Percentiles rank a stretch among this genome's conserved stretches.
Conservation (phyloP, 108 stramenopile genomes). For the Licmophora abbreviata region DNA sequence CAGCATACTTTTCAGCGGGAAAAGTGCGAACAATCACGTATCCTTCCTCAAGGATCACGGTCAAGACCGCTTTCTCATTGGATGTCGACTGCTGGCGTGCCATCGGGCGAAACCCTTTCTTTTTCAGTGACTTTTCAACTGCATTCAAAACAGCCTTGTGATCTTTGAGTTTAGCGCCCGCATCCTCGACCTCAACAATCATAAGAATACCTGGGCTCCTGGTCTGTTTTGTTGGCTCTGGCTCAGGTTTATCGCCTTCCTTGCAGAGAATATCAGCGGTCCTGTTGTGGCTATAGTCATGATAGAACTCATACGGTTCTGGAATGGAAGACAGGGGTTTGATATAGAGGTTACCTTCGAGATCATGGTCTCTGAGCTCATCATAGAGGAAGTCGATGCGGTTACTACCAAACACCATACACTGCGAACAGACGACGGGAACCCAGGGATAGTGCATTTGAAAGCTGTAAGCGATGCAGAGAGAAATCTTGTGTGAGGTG, state of each 20-base stretch:
- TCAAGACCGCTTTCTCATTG: constrained; percentile 15
- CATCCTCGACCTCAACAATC: constrained; percentile 62
- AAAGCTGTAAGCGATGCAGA: constrained; percentile 2
- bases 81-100: constrained; percentile 15
- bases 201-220: constrained; percentile 60
- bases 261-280: constrained; percentile 22
- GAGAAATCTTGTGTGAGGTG: background rate
- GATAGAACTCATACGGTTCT: constrained; percentile 44
- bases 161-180: constrained; percentile 17
- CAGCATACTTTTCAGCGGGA: constrained; percentile 46
- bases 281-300: constrained; percentile 58
- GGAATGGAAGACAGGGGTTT: constrained; percentile 37
- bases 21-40: constrained; percentile 46
- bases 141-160: constrained; percentile 6
- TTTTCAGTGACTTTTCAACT: constrained; percentile 20
- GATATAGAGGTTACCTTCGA: constrained; percentile 21
- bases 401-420: constrained; percentile 64
- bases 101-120: constrained; percentile 26
- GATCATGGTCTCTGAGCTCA: constrained; percentile 21
- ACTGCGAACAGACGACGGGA: constrained; percentile 72
- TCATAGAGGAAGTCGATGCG: constrained; percentile 59
- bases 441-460: constrained; percentile 35
- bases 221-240: constrained; percentile 31
- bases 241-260: constrained; percentile 22
- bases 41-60: constrained; percentile 50